These are phyloP conservation scores for Penicillium roqueforti DNA, from an alignment of 495 filamentous ascomycete species.

Conservation along the genomic window DNA sequence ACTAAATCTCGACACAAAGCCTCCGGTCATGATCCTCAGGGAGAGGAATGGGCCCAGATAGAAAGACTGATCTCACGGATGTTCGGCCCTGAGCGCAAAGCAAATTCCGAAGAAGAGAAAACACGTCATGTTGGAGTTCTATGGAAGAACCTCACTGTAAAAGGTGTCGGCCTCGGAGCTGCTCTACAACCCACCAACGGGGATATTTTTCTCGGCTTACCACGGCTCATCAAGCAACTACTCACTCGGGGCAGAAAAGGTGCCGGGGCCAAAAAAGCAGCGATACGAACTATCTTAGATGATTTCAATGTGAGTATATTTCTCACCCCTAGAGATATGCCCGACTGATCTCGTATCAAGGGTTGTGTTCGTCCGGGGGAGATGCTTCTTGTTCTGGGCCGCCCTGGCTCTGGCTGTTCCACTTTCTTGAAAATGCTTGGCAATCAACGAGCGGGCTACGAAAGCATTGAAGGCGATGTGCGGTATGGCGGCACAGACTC, in stretches of 20 bases:
- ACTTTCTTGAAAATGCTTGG: slow-evolving; percentile 68
- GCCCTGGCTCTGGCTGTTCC: slow-evolving; percentile 68
- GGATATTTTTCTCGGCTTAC: slow-evolving; percentile 57
- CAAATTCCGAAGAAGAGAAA: slow-evolving; percentile 63
- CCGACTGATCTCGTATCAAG: slow-evolving; percentile 15
- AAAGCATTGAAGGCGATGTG: slow-evolving; percentile 58
- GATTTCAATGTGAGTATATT: slow-evolving; percentile 48
- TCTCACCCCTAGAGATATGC: slow-evolving; percentile 42
- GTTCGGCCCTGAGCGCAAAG: slow-evolving; percentile 58
- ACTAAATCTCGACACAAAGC: slow-evolving; percentile 49
- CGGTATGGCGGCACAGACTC: slow-evolving; percentile 60
- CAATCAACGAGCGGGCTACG: slow-evolving; percentile 62
- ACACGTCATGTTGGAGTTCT: slow-evolving; percentile 53
- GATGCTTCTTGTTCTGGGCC: slow-evolving; percentile 63
- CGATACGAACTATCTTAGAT: slow-evolving; percentile 60
- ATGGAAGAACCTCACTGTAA: slow-evolving; percentile 60
- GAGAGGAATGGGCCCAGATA: slow-evolving; percentile 56
- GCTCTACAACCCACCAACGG: slow-evolving; percentile 61
- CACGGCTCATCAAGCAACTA: slow-evolving; percentile 48
- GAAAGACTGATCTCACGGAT: slow-evolving; percentile 58
- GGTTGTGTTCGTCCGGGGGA: slow-evolving; percentile 47
- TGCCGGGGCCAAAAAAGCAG: slow-evolving; percentile 41
- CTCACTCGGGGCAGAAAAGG: slow-evolving; percentile 41
- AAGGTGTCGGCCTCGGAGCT: slow-evolving; percentile 63
- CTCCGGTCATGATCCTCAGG: slow-evolving; percentile 29